Conservation (phyloP, 2,329 filamentous ascomycete species). For the Colletotrichum melonis region DNA sequence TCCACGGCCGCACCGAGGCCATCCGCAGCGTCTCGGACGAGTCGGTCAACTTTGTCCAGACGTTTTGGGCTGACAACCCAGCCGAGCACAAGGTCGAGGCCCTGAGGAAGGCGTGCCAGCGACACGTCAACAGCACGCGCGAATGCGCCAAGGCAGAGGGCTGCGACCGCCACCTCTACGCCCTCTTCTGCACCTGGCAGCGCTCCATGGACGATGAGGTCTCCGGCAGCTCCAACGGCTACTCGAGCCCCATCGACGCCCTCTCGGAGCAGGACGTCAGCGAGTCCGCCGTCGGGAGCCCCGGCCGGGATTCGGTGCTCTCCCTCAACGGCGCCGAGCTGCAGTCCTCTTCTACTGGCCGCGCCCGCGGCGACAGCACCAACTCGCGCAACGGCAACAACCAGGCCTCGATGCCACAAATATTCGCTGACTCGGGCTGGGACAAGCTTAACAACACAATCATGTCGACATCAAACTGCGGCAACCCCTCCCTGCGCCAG, state of each 20-base stretch:
- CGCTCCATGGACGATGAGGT: slow-evolving; percentile 81
- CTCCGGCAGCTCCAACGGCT: slow-evolving; percentile 70
- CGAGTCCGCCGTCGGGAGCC: slow-evolving; percentile 61
- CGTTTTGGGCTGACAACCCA: slow-evolving; percentile 94
- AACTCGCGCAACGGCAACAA: slow-evolving; percentile 55
- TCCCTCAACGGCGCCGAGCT: slow-evolving; percentile 51
- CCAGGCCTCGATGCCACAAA: slow-evolving; percentile 71
- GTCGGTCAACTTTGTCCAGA: slow-evolving; percentile 88
- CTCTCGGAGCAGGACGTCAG: slow-evolving; percentile 58
- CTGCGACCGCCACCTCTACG: slow-evolving; percentile 93
- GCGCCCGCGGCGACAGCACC: slow-evolving; percentile 64
- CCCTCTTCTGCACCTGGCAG: slow-evolving; percentile 95
- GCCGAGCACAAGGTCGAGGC: slow-evolving; percentile 86
- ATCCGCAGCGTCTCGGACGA: slow-evolving; percentile 88
- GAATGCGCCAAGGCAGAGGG: slow-evolving; percentile 91
- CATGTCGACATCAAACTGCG: slow-evolving; percentile 97
- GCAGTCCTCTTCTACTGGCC: slow-evolving; percentile 31
- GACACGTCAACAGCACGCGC: slow-evolving; percentile 82
- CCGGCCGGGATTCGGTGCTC: slow-evolving; percentile 61
- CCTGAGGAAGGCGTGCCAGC: slow-evolving; percentile 83
- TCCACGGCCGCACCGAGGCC: slow-evolving; percentile 95
- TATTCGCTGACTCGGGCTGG: slow-evolving; percentile 93
- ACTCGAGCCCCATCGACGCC: slow-evolving; percentile 69
- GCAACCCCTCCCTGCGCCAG: slow-evolving; percentile 92
- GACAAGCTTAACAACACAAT: slow-evolving; percentile 96